These are phyloP conservation scores for Andrographis paniculata DNA, from an alignment of 305 asterid genomes.

Conservation along the genomic window DNA sequence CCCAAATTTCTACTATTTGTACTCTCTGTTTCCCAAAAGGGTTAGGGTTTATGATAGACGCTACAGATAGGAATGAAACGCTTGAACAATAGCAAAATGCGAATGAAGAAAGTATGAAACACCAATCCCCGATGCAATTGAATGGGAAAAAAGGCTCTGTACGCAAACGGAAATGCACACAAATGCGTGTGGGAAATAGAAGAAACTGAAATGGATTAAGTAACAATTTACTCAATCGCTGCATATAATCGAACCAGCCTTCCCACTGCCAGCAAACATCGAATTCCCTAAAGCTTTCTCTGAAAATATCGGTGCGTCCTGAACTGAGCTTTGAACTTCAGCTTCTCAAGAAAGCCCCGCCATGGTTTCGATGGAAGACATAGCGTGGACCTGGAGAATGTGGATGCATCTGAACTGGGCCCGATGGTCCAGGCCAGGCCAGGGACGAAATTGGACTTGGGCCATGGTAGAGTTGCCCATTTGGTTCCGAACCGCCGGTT, in stretches of 20 bases:
- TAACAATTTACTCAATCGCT: conserved; percentile 3
- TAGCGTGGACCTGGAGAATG: too few species aligned
- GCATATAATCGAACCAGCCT: conserved; percentile 1
- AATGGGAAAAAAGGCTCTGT: not conserved
- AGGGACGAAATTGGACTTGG: too few species aligned
- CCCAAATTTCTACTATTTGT: too few species aligned
- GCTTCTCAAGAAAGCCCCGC: too few species aligned
- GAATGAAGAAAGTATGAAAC: not conserved
- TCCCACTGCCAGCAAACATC: not conserved
- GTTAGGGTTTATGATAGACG: conserved; percentile 25
- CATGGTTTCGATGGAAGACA: too few species aligned
- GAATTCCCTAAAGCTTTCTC: not conserved
- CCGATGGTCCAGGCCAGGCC: too few species aligned
- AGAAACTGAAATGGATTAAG: conserved; percentile 8
- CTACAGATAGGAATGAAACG: not conserved
- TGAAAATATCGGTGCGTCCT: not conserved
- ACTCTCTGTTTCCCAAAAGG: not conserved
- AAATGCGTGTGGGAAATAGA: conserved; percentile 2
- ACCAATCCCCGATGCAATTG: not conserved
- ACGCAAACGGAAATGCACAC: not conserved
- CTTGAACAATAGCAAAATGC: not conserved
- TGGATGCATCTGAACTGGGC: too few species aligned
- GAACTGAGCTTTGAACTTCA: too few species aligned
- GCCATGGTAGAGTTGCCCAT: too few species aligned
- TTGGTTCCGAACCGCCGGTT: too few species aligned